A percentile compares a stretch with the other conserved stretches of the same genome.
phyloP scores from a whole-genome alignment of 768 basidiomycete genomes.

The Mycena leptocephala region DNA sequence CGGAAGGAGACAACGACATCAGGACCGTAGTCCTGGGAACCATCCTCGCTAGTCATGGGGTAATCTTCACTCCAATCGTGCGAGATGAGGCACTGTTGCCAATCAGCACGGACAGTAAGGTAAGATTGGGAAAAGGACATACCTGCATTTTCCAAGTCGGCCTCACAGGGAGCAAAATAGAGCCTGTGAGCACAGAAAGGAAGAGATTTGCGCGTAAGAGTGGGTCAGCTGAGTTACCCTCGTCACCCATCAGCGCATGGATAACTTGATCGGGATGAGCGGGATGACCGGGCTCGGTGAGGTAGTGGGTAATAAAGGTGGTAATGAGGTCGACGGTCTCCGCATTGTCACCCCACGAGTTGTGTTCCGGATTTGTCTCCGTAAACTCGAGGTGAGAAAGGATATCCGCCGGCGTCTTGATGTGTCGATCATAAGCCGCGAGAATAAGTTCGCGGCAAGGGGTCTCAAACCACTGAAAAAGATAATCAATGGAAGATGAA shows the following conservation, averaged over 20 bases:
- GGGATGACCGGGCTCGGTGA: not conserved
- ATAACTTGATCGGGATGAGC: not conserved
- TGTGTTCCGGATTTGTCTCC: not conserved
- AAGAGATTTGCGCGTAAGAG: not conserved
- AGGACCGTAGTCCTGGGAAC: too few species aligned
- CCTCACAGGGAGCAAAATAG: not conserved
- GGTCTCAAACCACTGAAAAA: constrained; percentile 13
- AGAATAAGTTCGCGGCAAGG: constrained; percentile 1
- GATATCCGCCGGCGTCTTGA: not conserved
- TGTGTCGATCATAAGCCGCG: not conserved
- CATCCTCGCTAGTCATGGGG: too few species aligned
- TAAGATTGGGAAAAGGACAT: not conserved
- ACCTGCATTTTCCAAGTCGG: constrained; percentile 3
- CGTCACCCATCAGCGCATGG: not conserved
- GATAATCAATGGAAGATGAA: not conserved
- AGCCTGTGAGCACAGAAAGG: constrained; percentile 15
- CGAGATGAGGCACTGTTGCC: too few species aligned
- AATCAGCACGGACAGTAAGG: too few species aligned
- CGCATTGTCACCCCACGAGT: constrained; percentile 3
- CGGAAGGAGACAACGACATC: not conserved
- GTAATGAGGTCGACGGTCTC: not conserved
- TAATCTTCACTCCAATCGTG: too few species aligned
- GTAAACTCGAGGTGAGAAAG: not conserved
- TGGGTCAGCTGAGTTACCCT: not conserved
- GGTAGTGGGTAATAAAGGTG: constrained; percentile 2